Evolutionary conservation across 306 rosid genomes (phyloP), one percentile per base, ranked within the genome.

Genomic region (Betula pendula): DNA sequence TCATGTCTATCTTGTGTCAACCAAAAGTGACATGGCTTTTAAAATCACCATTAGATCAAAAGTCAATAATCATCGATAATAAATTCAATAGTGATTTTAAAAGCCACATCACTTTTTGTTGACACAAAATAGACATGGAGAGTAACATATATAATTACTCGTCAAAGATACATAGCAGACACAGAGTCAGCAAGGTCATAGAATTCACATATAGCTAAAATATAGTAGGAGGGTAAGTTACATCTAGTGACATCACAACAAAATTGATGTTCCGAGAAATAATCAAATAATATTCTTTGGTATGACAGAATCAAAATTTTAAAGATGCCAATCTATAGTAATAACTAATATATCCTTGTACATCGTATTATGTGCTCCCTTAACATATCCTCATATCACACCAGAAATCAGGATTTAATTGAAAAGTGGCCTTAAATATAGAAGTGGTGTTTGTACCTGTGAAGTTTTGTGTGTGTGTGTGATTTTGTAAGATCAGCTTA

Each of bases 121-220:
- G n/a, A n/a, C n/a, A n/a, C n/a, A n/a, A n/a, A n/a, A n/a, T n/a
- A n/a, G n/a, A n/a, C n/a, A n/a, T n/a, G n/a, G n/a, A n/a, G n/a
- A n/a, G n/a, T n/a, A n/a, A n/a, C n/a, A n/a, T n/a, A n/a, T n/a
- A n/a, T n/a, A n/a, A n/a, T n/a, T n/a, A n/a, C n/a, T n/a, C n/a
- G n/a, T n/a, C n/a, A 77, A 68, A 77, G 35, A 44, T 35, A 60
- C 47, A 65, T n/a, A 65, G 74, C 19, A 80, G 73, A 79, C 72
- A 81, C 67, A 68, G 53, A 71, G 50, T 43, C 40, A 81, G 20
- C 33, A 81, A 71, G 43, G 53, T 60, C 48, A 58, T 25, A 60
- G 62, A 75, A 17, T 62, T 42, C 73, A 73, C 77, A 78, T 11
- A 52, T 48, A 20, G 42, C 50, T 27, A 24, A 42, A n/a, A 47